phyloP scores from a whole-genome alignment of 108 stramenopile species.

The Fistulifera solaris region DNA sequence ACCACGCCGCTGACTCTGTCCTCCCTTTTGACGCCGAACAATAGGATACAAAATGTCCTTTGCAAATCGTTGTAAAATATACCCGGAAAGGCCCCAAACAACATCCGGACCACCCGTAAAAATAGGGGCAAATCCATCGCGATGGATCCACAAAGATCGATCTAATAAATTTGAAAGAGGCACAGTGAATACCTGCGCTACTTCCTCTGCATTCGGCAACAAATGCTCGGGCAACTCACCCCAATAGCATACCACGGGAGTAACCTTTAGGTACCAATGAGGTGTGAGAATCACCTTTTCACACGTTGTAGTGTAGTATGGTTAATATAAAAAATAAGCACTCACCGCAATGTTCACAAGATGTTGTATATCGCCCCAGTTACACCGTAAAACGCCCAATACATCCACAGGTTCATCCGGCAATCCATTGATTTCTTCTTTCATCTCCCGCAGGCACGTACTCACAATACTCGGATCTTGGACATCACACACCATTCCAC shows the following conservation, averaged over 20 bases:
- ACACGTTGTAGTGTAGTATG: no score
- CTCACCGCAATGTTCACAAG: no score
- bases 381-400: slow-evolving; percentile 82
- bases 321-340: no score
- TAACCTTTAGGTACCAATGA: no score
- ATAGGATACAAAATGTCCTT: slow-evolving; percentile 47
- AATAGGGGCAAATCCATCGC: slow-evolving; percentile 73
- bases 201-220: slow-evolving; percentile 76
- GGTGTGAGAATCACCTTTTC: no score
- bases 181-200: slow-evolving; percentile 82
- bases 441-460: slow-evolving; percentile 91
- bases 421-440: slow-evolving; percentile 87
- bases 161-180: slow-evolving; percentile 64
- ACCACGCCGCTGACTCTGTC: no score
- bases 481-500: slow-evolving; percentile 82
- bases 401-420: slow-evolving; percentile 45
- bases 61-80: slow-evolving; percentile 76
- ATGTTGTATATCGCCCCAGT: slow-evolving; percentile 49
- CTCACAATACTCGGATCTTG: slow-evolving; percentile 81
- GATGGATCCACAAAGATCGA: slow-evolving; percentile 61
- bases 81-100: slow-evolving; percentile 89
- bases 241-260: slow-evolving; percentile 83
- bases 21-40: no score
- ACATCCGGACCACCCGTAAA: slow-evolving; percentile 84
- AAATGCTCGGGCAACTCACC: slow-evolving; percentile 67